Evolutionary conservation across 2,329 filamentous ascomycete species (phyloP), one percentile per base, ranked within the genome.

Genomic region (Fusarium humuli): DNA sequence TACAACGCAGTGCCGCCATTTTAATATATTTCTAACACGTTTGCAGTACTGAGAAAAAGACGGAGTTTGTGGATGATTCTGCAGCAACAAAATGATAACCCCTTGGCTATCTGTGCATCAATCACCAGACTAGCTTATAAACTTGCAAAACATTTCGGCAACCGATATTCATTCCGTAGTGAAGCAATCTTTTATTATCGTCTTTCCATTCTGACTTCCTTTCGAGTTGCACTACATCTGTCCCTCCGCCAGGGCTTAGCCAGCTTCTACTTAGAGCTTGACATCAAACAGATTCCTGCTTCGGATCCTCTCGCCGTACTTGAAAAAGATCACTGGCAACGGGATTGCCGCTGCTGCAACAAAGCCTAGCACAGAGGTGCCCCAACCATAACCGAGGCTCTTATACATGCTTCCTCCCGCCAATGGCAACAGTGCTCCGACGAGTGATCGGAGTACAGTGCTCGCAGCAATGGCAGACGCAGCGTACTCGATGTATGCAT

Each of bases 361-460:
- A 61, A 89, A 87, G 10, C 75, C 83, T 52, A 84, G 75, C 37
- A 83, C 60, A 25, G 79, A 81, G 16, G 81, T 83, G 2, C 63
- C 84, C 84, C 73, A 90, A 71, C 75, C 89, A 73, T 70, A 88
- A 79, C 68, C 81, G 14, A 84, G 71, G 20, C 73, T 73, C 14
- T 76, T 70, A 49, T 77, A 79, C 71, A 79, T 72, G n/a, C 80
- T 78, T 6, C 81, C 79, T 1, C 88, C 88, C 16, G 87, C 88
- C 8, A 91, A 77, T 2, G 89, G 88, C n/a, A 90, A 83, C 1
- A 87, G 78, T 18, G 89, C 90, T 29, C 89, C 91, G 69, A 91
- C 89, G 8, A 85, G 82, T 11, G 85, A 88, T n/a, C 91, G 83
- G n/a, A 77, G 56, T 6, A 78, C 70, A 16, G 75, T 76, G 40